Evolutionary conservation across 768 basidiomycete genomes (phyloP), one percentile per base, ranked within the genome.

Genomic region (Roridomyces roridus): DNA sequence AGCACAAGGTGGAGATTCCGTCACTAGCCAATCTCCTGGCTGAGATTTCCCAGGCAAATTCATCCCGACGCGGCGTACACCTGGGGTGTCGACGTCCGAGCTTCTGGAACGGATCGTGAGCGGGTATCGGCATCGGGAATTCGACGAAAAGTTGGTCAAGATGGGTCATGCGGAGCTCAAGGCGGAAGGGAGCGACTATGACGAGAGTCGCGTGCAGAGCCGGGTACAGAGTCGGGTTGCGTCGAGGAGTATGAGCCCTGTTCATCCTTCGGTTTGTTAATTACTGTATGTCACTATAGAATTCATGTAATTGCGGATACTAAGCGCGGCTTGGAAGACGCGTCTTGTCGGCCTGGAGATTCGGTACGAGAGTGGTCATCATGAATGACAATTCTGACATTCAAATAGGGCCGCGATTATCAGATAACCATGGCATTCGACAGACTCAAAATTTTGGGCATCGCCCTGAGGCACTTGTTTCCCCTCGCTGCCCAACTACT

Each of bases 1-100:
- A 75, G 77, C 77, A 47, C 84, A 85, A 69, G 96, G 96, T 92
- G 53, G n/a, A n/a, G n/a, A n/a, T n/a, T n/a, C n/a, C n/a, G n/a
- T n/a, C n/a, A n/a, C 39, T 85, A 60, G 18, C 28, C 17, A 53
- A 37, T 55, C 49, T 28, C 39, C 40, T 29, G 3, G 31, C 20
- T 20, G 20, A 29, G 46, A 41, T 23, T 46, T 21, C 21, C 25
- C 62, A 96, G 96, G 96, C 43, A 91, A 90, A 77, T 98, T 99
- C 72, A 79, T 98, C 39, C 96, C 97, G 0, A 99, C 96, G 3
- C 85, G 94, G 14, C 89, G 96, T 48, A 98, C 97, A 5, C 94
- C 94, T 0, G 94, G 94, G 9, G 85, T 98, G 9, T 97, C 95
- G 10, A 99, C 97, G 0, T 96, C 95, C 0, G 89, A 92, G 34